Base-by-base conservation (phyloP, 2,329 filamentous ascomycete genomes). In the Cladosporium sp. region DNA sequence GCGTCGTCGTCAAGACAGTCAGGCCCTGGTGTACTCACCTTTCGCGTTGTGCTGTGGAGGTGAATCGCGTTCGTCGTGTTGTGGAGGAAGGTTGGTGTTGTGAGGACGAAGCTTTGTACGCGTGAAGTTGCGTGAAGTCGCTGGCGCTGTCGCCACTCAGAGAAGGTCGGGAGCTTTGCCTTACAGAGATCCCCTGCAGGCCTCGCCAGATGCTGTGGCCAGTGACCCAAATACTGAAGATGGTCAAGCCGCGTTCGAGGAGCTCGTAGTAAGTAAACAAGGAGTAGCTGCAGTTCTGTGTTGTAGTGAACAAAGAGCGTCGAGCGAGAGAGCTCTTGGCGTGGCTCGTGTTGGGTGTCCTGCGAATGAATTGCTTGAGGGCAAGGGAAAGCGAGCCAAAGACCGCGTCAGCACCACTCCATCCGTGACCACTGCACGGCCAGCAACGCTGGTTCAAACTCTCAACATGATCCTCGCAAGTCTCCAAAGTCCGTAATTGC, bases 241-340 rank as follows among this genome's bases (percentile, higher is more conserved):
- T n/a, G 52, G 6, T 21, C 10, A 5, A 8, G n/a, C 28, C 15
- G n/a, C 28, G 5, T 21, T 55, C 52, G 10, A 34, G 18, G 28
- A 55, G 52, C 28, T 47, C 41, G 41, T 47, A 47, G 2, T 47
- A 21, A 47, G n/a, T 11, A 47, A 11, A 21, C 3, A 47, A 47
- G 41, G 41, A 18, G 28, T 34, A 34, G 30, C 10, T 55, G 52
- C 30, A 55, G 52, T 32, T 34, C 26, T 55, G 28, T 21, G 32
- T 55, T 55, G 28, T 55, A 11, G 26, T 32, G 28, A 34, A 55
- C 52, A 55, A 34, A 55, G 52, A 55, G 52, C 32, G 26, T n/a
- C 18, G 18, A 30, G 28, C 6, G 26, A 32, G 32, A 30, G 18
- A 30, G 52, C 28, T 26, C 26, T 55, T 55, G 32, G 52, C 52